Base-by-base conservation (phyloP, 2,329 filamentous ascomycete genomes). In the Calonectria pseudoreteaudii region DNA sequence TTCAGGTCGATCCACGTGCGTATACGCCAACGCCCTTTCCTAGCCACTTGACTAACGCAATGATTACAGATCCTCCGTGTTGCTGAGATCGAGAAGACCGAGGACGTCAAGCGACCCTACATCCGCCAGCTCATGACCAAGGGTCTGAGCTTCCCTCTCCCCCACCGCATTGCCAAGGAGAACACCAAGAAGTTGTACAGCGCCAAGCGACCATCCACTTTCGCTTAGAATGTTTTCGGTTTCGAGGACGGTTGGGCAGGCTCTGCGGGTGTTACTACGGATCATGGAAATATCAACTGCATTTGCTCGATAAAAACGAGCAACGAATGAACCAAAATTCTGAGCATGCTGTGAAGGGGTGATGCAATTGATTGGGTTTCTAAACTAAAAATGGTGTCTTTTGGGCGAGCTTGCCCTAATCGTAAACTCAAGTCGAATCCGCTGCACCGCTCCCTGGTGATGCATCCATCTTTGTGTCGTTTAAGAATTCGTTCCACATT, bases 1-100 rank as follows among this genome's bases (percentile, higher is more conserved):
- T 99, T 99, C 92, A 93, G 97, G 90, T 97, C 95, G 83, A 97
- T 99, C 87, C 96, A 98, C 93, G 96, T 98, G 95, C 80, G 96
- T 91, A 80, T 28, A 53, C 52, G 16, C 62, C 36, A 23, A 8
- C 23, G 52, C 66, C 14, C 13, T 36, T 58, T 77, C 66, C 76
- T 5, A 41, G 26, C 77, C 58, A 47, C 20, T 4, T 31, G 30
- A 62, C 58, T 75, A 70, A 77, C 75, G 14, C 14, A 18, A 3
- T 44, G 41, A 66, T 36, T 47, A 67, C 72, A 98, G 96, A 96
- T 99, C 88, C 95, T 99, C 87, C 97, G 97, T 89, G 96, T 99
- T 84, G 94, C 98, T 84, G 97, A 99, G 91, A 88, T 99, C 85
- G 94, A 98, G 91, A 98, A 98, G 93, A 91, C 89, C 85, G 95